Percentiles rank a stretch among this genome's conserved stretches.
Conservation (phyloP, 2,329 filamentous ascomycete genomes). For the Apiospora aurea region DNA sequence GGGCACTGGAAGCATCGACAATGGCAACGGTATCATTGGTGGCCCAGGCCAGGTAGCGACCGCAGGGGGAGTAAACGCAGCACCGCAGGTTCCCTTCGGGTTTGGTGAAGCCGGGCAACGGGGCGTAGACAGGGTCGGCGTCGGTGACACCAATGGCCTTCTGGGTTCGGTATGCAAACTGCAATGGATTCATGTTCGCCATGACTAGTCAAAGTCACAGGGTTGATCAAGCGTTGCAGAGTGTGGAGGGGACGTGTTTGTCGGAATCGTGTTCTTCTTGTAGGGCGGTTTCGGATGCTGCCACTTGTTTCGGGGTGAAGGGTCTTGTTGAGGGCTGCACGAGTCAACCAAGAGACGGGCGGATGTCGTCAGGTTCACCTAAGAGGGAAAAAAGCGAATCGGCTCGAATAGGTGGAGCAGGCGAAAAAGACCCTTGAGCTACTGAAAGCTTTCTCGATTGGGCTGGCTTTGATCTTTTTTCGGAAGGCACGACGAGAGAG, state of each 20-base stretch:
- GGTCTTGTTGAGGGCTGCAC: slow-evolving; percentile 10
- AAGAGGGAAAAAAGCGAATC: neutral
- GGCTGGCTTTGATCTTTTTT: neutral
- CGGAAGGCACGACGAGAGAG: neutral
- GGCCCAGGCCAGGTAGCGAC: slow-evolving; percentile 95
- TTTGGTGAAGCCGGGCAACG: slow-evolving; percentile 82
- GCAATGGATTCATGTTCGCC: slow-evolving; percentile 76
- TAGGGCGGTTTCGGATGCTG: slow-evolving; percentile 9
- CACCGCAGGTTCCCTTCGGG: slow-evolving; percentile 95
- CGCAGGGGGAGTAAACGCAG: slow-evolving; percentile 94
- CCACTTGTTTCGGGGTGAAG: slow-evolving; percentile 14
- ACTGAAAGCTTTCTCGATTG: slow-evolving; percentile 20
- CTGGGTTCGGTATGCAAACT: slow-evolving; percentile 96
- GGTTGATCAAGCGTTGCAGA: slow-evolving; percentile 27
- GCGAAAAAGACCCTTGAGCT: slow-evolving; percentile 18
- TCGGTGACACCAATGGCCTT: slow-evolving; percentile 96
- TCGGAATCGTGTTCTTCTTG: slow-evolving; percentile 23
- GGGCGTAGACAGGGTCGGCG: slow-evolving; percentile 86
- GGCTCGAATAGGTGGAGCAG: neutral
- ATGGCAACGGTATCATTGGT: slow-evolving; percentile 86
- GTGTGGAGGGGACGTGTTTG: slow-evolving; percentile 23
- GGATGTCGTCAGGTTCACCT: slow-evolving; percentile 24
- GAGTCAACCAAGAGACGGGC: slow-evolving; percentile 21
- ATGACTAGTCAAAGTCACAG: slow-evolving; percentile 95
- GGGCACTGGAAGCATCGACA: slow-evolving; percentile 80